Conservation (phyloP, 495 filamentous ascomycete genomes). For the Podospora conica region DNA sequence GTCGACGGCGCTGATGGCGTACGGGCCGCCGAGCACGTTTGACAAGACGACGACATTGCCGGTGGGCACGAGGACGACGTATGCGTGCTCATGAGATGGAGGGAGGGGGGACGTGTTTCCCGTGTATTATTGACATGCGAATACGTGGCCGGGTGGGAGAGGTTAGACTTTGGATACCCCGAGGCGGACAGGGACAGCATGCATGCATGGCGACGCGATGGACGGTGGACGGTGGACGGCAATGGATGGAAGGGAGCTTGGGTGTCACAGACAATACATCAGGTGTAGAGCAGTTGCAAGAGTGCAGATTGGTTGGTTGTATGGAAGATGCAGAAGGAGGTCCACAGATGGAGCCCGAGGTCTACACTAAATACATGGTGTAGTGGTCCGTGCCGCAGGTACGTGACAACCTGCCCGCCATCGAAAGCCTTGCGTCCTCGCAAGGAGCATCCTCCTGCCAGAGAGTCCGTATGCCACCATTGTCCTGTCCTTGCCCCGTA, state of each 20-base stretch:
- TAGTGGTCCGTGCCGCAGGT: no score
- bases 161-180: slow-evolving; percentile 15
- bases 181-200: neutral
- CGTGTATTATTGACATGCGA: neutral
- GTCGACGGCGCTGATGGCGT: slow-evolving; percentile 22
- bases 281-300: no score
- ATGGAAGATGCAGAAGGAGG: no score
- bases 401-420: no score
- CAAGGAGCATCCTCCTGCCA: no score
- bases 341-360: no score
- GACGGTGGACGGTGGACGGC: neutral
- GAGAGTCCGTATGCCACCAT: no score
- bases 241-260: neutral
- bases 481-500: no score
- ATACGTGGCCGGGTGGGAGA: neutral
- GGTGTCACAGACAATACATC: no score
- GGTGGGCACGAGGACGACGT: slow-evolving; percentile 24
- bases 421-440: no score
- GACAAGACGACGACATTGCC: slow-evolving; percentile 24
- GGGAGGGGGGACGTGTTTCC: neutral
- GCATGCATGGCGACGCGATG: neutral
- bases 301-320: no score
- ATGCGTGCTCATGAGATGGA: slow-evolving; percentile 16
- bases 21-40: slow-evolving; percentile 22
- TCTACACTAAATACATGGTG: no score